Evolutionary conservation across 2,329 filamentous ascomycete species (phyloP).

Genomic region (Calonectria fujianensis): DNA sequence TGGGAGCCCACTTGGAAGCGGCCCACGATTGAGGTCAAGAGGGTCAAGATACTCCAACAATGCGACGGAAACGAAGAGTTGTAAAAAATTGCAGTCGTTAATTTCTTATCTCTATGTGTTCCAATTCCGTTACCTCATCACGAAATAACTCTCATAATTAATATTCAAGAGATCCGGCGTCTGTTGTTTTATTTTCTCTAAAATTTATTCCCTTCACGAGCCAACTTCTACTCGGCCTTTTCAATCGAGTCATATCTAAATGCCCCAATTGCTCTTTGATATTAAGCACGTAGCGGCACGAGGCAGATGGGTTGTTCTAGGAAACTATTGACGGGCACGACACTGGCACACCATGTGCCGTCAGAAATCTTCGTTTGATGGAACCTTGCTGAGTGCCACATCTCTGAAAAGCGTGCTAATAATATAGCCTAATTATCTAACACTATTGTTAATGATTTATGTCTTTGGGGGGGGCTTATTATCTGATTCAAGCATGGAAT

Average conservation of each 20-base stretch:
- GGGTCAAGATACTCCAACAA: slow-evolving; percentile 83
- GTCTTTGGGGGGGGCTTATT: no score
- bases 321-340: neutral
- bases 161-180: neutral
- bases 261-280: neutral
- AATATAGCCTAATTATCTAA: neutral
- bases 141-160: neutral
- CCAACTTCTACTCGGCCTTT: neutral
- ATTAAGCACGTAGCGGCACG: no score
- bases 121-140: neutral
- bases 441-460: neutral
- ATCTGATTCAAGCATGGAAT: neutral
- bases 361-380: neutral
- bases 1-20: slow-evolving; percentile 85
- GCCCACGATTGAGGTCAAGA: slow-evolving; percentile 80
- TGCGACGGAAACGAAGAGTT: slow-evolving; percentile 77
- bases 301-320: neutral
- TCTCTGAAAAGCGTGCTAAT: neutral
- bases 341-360: neutral
- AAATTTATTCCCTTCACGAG: neutral
- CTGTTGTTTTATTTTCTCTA: neutral
- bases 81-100: slow-evolving; percentile 46
- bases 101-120: neutral
- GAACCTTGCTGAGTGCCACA: neutral
- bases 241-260: neutral